Evolutionary conservation across 2,329 filamentous ascomycete genomes (phyloP).

Genomic region (Calonectria hongkongensis): DNA sequence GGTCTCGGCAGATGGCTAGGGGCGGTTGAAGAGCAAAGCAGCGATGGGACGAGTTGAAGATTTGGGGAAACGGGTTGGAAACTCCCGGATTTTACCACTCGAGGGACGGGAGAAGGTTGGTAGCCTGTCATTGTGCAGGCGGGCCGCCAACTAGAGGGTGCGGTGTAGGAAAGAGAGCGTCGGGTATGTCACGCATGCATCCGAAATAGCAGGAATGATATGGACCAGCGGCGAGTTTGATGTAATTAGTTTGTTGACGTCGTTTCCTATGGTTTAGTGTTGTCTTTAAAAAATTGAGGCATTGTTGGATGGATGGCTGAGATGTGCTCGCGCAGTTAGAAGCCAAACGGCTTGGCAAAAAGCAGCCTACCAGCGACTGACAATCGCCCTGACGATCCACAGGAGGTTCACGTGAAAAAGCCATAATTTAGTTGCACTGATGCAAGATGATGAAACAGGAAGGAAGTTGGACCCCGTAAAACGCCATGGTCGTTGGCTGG

Average conservation of each 20-base stretch:
- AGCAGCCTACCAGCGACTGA: neutral
- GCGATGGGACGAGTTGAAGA: neutral
- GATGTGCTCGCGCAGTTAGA: neutral
- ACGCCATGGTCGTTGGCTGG: too few relatives aligned
- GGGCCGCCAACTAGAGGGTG: constrained; percentile 13
- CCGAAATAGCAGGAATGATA: neutral
- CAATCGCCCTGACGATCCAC: neutral
- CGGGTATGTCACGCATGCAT: constrained; percentile 20
- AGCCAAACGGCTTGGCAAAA: neutral
- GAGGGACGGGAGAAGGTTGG: neutral
- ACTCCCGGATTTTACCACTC: neutral
- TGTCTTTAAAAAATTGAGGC: neutral
- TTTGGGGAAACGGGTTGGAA: neutral
- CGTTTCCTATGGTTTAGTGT: neutral
- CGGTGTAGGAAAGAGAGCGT: neutral
- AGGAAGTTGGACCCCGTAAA: neutral
- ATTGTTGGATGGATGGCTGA: constrained; percentile 4
- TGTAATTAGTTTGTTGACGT: neutral
- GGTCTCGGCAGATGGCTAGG: neutral
- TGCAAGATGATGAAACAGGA: neutral
- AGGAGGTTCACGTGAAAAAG: neutral
- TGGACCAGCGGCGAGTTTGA: neutral
- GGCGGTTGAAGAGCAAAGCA: neutral
- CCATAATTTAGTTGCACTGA: neutral
- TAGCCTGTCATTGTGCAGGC: neutral